These are phyloP conservation scores for Diaporthe vexans DNA, from an alignment of 2,329 filamentous ascomycete genomes.

Conservation along the genomic window DNA sequence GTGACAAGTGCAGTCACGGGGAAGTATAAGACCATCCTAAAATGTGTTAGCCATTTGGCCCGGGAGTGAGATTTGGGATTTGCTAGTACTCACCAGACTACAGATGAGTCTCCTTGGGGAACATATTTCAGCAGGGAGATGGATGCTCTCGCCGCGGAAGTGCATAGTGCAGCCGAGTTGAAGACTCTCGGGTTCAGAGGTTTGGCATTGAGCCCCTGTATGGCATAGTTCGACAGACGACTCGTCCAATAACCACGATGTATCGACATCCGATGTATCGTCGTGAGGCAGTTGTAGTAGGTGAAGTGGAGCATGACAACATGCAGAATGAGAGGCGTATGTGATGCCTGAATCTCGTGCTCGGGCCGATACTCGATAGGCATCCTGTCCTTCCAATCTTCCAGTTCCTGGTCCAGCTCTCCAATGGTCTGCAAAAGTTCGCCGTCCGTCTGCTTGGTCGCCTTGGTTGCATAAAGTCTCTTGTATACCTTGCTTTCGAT, in stretches of 20 bases:
- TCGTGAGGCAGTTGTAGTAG: constrained; percentile 98
- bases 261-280: constrained; percentile 98
- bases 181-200: constrained; percentile 95
- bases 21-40: constrained; percentile 92
- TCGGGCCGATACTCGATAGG: constrained; percentile 97
- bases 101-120: constrained; percentile 93
- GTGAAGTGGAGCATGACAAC: constrained; percentile 95
- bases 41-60: neutral
- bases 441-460: constrained; percentile 90
- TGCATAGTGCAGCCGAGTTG: constrained; percentile 91
- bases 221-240: constrained; percentile 92
- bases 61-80: neutral
- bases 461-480: constrained; percentile 91
- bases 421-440: constrained; percentile 96
- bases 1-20: constrained; percentile 96
- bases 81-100: constrained; percentile 81
- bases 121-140: constrained; percentile 97
- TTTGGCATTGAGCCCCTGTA: constrained; percentile 90
- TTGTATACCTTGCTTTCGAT: constrained; percentile 97
- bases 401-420: constrained; percentile 88
- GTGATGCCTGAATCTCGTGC: constrained; percentile 92
- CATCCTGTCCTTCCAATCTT: constrained; percentile 97
- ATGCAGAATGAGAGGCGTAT: constrained; percentile 94
- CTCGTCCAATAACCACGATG: constrained; percentile 99
- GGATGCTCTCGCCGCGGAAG: constrained; percentile 90